These are phyloP conservation scores for Oxyria digyna DNA, from an alignment of 148 eudicot genomes.

Conservation along the genomic window DNA sequence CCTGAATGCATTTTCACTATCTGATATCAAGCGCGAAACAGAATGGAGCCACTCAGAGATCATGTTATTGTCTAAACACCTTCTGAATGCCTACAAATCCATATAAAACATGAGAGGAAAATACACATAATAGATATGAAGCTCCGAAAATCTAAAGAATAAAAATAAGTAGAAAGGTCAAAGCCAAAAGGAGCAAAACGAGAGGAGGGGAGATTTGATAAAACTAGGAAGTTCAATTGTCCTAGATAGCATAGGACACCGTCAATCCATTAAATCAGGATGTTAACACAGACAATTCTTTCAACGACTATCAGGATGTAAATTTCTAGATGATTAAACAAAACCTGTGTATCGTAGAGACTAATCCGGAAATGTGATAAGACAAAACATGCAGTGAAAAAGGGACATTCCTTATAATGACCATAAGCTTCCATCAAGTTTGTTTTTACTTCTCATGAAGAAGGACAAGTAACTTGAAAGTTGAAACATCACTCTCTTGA, in stretches of 20 bases:
- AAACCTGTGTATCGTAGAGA: not conserved
- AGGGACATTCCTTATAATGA: not conserved
- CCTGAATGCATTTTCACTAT: conserved; percentile 92
- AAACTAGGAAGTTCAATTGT: too few relatives aligned
- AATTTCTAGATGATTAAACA: not conserved
- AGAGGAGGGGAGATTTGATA: too few relatives aligned
- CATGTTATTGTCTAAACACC: conserved; percentile 38
- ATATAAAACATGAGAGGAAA: conserved; percentile 10
- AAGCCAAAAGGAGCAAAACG: not conserved
- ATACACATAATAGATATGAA: not conserved
- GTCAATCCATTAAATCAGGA: not conserved
- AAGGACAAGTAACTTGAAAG: not conserved
- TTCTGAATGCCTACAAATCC: conserved; percentile 58
- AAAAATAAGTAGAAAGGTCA: not conserved
- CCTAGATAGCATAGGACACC: not conserved
- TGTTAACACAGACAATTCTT: too few relatives aligned
- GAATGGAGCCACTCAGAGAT: conserved; percentile 87
- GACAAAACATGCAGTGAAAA: not conserved
- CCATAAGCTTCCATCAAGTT: not conserved
- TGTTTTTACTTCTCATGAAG: not conserved
- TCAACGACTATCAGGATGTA: not conserved
- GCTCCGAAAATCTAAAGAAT: not conserved
- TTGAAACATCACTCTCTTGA: not conserved
- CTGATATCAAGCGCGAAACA: conserved; percentile 68
- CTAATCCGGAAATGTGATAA: not conserved